Evolutionary conservation across 495 filamentous ascomycete species (phyloP), one percentile per base, ranked within the genome.

Genomic region (Aspergillus bridgeri): DNA sequence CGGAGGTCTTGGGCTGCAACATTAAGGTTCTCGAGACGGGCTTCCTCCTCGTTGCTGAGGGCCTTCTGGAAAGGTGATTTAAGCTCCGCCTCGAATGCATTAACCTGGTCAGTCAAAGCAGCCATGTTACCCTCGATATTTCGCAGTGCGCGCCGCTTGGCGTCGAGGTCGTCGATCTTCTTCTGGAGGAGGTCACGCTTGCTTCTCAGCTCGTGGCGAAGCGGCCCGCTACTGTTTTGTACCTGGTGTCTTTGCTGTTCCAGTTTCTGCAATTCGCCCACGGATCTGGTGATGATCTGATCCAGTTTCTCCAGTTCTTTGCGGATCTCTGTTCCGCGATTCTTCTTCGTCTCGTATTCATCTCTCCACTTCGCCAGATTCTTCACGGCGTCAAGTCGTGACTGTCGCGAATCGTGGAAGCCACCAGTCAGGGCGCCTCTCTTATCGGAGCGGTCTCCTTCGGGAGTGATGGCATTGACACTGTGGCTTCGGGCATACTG

Each of bases 341-440:
- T 79, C 42, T 77, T 76, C 58, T 90, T 84, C 21, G 77, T 72
- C 33, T 96, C 91, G 59, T 79, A 89, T 65, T 88, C 82, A 42
- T 88, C 85, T 23, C 90, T 83, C 79, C 87, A 89, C 63, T 82
- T 87, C 19, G 84, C 80, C 24, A 91, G 81, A n/a, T 82, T 81
- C 59, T 85, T 89, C 17, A 96, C 87, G 29, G 89, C 91, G 56
- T 95, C 88, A 13, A 97, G 76, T 15, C 92, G 84, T 0, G 93
- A 97, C 48, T 83, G 83, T 22, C 88, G 83, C 2, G 88, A 82
- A 67, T 99, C 93, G 43, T 93, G 83, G 70, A 86, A 99, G 61
- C 94, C 94, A 75, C 94, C 94, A 23, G 89, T 96, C 75, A 98
- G 83, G 2, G 92, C 94, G 70, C 94, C 94, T 60, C 92, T 86